Conservation (phyloP, 1,284 basidiomycete species). For the Moniliophthora roreri region DNA sequence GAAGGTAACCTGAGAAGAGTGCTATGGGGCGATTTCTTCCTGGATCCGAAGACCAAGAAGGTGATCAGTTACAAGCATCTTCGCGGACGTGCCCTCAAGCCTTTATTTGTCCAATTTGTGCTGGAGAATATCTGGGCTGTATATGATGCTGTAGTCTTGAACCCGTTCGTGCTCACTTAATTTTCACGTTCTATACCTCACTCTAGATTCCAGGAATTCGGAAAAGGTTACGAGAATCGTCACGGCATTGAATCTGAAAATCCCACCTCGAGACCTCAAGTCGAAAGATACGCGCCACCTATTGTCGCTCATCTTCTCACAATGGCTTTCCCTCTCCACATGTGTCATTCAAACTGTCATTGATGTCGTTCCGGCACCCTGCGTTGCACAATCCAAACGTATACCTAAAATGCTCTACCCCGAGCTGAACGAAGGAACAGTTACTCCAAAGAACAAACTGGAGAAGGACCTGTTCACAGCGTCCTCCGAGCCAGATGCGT, state of each 20-base stretch:
- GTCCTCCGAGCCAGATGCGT: constrained; percentile 56
- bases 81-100: constrained; percentile 84
- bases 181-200: constrained; percentile 56
- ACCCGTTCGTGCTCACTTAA: constrained; percentile 66
- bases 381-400: constrained; percentile 78
- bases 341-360: constrained; percentile 92
- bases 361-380: constrained; percentile 89
- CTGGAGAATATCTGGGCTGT: constrained; percentile 98
- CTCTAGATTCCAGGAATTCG: constrained; percentile 70
- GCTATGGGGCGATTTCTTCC: constrained; percentile 97
- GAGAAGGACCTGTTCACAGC: constrained; percentile 84
- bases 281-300: constrained; percentile 89
- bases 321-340: constrained; percentile 95
- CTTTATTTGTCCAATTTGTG: constrained; percentile 98
- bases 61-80: constrained; percentile 92
- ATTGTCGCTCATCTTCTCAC: constrained; percentile 86
- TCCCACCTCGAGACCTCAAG: constrained; percentile 87
- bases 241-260: constrained; percentile 78
- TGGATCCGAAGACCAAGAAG: constrained; percentile 95
- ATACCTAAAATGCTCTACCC: constrained; percentile 95
- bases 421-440: constrained; percentile 56
- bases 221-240: constrained; percentile 93
- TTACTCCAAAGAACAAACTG: constrained; percentile 72
- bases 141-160: constrained; percentile 85
- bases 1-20: constrained; percentile 86